Conservation (phyloP, 257 asterid species). For the Forsythia suspensa region DNA sequence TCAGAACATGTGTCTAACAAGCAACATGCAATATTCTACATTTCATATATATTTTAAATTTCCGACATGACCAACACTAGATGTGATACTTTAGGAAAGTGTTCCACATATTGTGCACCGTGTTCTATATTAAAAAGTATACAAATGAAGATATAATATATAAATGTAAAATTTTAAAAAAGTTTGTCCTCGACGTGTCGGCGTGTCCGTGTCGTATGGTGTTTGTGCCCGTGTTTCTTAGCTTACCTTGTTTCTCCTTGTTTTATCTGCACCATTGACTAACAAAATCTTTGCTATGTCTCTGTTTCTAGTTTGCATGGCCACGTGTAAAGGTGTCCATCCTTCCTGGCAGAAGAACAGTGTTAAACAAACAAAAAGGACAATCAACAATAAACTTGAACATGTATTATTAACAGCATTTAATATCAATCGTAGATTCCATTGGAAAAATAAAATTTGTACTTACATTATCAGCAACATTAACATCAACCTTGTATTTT, state of each 20-base stretch:
- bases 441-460: slow-evolving; percentile 1
- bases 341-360: slow-evolving; percentile 57
- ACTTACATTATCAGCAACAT: slow-evolving; percentile 79
- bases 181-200: no score
- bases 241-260: slow-evolving; percentile 67
- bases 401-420: not conserved
- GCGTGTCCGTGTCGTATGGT: no score
- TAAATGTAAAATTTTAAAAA: no score
- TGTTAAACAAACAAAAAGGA: not conserved
- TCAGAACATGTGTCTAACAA: no score
- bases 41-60: no score
- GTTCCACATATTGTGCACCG: no score
- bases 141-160: no score
- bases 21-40: no score
- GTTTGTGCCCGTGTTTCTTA: no score
- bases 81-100: no score
- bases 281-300: slow-evolving; percentile 65
- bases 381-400: not conserved
- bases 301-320: slow-evolving; percentile 89
- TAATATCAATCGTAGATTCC: not conserved
- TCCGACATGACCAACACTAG: no score
- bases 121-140: no score
- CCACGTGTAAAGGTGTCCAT: slow-evolving; percentile 92
- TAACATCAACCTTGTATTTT: slow-evolving; percentile 82
- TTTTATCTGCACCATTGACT: slow-evolving; percentile 81